Conservation (phyloP, 2,329 filamentous ascomycete genomes). For the Kalmusia sp. region DNA sequence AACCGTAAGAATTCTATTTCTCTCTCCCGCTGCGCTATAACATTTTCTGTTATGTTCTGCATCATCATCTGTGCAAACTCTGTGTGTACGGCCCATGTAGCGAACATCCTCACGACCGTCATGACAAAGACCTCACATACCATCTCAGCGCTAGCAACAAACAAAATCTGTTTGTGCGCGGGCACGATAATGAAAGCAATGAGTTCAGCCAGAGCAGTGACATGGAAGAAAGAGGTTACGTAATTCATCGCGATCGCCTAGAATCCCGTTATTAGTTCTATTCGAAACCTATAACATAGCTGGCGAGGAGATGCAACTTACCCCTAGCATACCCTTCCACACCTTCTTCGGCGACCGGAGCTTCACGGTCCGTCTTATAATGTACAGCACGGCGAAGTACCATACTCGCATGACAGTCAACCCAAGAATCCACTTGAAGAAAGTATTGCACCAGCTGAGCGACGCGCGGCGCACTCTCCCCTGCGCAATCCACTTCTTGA, state of each 20-base stretch:
- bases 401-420: constrained; percentile 17
- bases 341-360: constrained; percentile 7
- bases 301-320: constrained; percentile 9
- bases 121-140: constrained; percentile 10
- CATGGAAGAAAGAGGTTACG: constrained; percentile 6
- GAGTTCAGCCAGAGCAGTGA: constrained; percentile 9
- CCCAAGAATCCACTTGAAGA: constrained; percentile 23
- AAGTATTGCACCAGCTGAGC: constrained; percentile 23
- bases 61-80: constrained; percentile 10
- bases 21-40: not conserved
- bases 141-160: constrained; percentile 13
- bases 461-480: constrained; percentile 20
- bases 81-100: constrained; percentile 20
- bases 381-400: constrained; percentile 4
- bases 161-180: constrained; percentile 22
- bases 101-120: constrained; percentile 8
- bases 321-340: not conserved
- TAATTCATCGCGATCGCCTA: constrained; percentile 10
- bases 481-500: constrained; percentile 26
- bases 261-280: not conserved
- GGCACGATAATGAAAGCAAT: constrained; percentile 17
- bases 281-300: not conserved
- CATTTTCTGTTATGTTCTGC: constrained; percentile 9
- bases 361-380: constrained; percentile 9
- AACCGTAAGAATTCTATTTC: not conserved